Base-by-base conservation (phyloP, 345 rosid species). In the Jatropha curcas region DNA sequence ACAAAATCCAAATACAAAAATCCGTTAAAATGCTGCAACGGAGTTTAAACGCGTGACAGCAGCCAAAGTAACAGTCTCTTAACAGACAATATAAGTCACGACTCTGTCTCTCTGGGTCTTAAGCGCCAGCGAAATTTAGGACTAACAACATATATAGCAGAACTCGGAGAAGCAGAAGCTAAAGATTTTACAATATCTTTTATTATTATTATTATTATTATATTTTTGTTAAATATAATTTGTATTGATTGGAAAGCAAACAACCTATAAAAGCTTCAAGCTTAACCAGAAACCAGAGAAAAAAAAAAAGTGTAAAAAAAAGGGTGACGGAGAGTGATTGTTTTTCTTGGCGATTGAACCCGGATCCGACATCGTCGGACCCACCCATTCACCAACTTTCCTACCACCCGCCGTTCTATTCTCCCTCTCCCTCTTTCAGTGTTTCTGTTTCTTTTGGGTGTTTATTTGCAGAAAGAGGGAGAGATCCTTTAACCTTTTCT, bases 301-400 rank as follows among this genome's bases (percentile, higher is more conserved):
- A n/a, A n/a, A n/a, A n/a, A n/a, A n/a, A n/a, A n/a, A n/a, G n/a
- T n/a, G n/a, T n/a, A n/a, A n/a, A n/a, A n/a, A n/a, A n/a, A n/a
- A 55, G 19, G 39, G 67, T 7, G 1, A 46, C 28, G 27, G 39
- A 48, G 14, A 39, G 16, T 2, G 37, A 12, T 17, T 35, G 7
- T 19, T 65, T 39, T 30, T 53, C 43, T 73, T 65, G 27, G 46
- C 68, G 3, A 4, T 63, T 35, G 69, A 57, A 37, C 41, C 72
- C 57, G 77, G 84, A 76, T 83, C 82, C 84, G 79, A 57, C 75
- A 71, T 75, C 46, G 74, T 77, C 81, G 83, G 87, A 48, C 75
- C 83, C 74, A 64, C 70, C 74, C 30, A 3, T 65, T 58, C 8
- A 28, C 0, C 6, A 34, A 58, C 64, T 20, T 56, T 14, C 37